Base-by-base conservation (phyloP, 441 rosid genomes). In the Pelargonium cotyledonis region DNA sequence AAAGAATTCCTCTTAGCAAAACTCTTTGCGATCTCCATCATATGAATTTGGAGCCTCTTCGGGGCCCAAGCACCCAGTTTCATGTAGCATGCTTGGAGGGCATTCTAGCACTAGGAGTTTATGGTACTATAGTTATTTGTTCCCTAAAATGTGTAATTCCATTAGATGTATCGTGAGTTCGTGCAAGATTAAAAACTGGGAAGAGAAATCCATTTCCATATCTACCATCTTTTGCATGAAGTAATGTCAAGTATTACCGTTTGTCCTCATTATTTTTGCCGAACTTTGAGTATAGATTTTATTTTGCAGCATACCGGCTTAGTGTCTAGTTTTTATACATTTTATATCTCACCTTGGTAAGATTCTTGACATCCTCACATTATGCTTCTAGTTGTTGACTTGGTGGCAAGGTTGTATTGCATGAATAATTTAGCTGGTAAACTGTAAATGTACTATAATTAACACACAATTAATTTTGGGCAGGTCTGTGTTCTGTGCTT, bases 401-500 rank as follows among this genome's bases (percentile, higher is more conserved):
- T 26, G 49, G 10, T 44, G 12, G 14, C 49, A 44, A 44, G 2
- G 14, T 9, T 44, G 49, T 44, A 44, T 44, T 44, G 14, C 10
- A 44, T 44, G 9, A 44, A 8, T 44, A 9, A 8, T 8, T 8
- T 44, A 8, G 49, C 49, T 44, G 12, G 49, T 44, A 44, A 44
- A 44, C 31, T 26, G 31, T 26, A 26, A 26, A 26, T 44, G 49
- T 44, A 14, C 10, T 11, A 49, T 49, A 49, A 11, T 49, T 9
- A 53, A 8, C 40, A 8, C 40, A 57, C 12, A 29, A 43, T 12
- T 15, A 49, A 63, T 74, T 49, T 49, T 73, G 76, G 67, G 29
- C 80, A 89, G 97, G 83, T 87, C 96, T 61, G 96, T 88, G 60
- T 94, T 94, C 75, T 94, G 90, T 92, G 99, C 99, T 53, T 69